These are phyloP conservation scores for Phytophthora syringae DNA, from an alignment of 352 stramenopile species.

Conservation along the genomic window DNA sequence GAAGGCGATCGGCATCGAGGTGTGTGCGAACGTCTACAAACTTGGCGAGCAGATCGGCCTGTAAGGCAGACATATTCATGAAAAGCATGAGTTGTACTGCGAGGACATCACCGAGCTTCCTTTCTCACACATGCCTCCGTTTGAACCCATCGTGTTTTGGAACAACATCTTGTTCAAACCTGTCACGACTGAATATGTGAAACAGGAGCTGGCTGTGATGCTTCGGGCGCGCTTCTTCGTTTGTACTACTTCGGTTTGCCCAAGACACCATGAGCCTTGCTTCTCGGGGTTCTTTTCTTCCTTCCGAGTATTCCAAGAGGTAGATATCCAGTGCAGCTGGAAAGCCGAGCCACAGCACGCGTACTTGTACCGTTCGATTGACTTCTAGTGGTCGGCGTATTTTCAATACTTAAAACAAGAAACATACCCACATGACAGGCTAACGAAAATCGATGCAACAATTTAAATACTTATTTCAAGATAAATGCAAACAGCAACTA, in stretches of 20 bases:
- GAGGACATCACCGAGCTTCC: neutral
- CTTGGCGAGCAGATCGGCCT: no score
- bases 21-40: neutral
- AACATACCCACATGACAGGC: neutral
- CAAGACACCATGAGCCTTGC: neutral
- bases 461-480: no score
- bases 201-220: neutral
- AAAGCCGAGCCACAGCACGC: conserved; percentile 1
- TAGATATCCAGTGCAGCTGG: no score
- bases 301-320: conserved; percentile 1
- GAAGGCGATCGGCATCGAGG: neutral
- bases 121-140: neutral
- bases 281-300: neutral
- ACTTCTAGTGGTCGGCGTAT: neutral
- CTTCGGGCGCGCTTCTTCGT: neutral
- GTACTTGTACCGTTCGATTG: neutral
- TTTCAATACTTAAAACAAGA: conserved; percentile 2
- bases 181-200: neutral
- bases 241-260: neutral
- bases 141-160: neutral
- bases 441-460: neutral
- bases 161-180: neutral
- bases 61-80: neutral
- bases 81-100: neutral
- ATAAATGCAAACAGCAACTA: neutral